Base-by-base conservation (phyloP, 306 rosid species). In the Oemleria cerasiformis region DNA sequence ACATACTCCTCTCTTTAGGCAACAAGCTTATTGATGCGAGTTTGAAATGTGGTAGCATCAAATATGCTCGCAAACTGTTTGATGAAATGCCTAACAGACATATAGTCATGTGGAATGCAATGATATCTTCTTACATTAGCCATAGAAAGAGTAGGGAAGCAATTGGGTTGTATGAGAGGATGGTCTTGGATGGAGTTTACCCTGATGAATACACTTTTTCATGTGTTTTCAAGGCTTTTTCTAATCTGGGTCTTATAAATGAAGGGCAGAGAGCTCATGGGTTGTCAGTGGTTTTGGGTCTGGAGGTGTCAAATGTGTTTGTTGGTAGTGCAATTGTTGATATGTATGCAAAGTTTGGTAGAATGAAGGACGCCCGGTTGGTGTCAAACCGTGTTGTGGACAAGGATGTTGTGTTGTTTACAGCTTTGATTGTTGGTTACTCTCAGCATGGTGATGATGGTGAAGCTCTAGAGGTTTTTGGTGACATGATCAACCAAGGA, bases 331-430 rank as follows among this genome's bases (percentile, higher is more conserved):
- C 88, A 15, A 66, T 85, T 70, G 87, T 85, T 73, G 87, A 85
- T 76, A 83, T 87, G 96, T 90, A 90, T 38, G 79, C 85, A 3
- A 90, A 90, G 82, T 78, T 85, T 67, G 86, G 80, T 71, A 83
- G 50, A 67, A 79, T 87, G 86, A 77, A 57, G 66, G 85, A 85
- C 63, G 90, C 88, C 49, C 76, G 39, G 74, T 79, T 71, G 57
- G 85, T 90, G 75, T 65, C 79, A 9, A 75, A 75, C 55, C 86
- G 92, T 50, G 92, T 75, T 82, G 78, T 55, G 67, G 78, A 82
- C 73, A 87, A 87, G 80, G 96, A 90, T 78, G 89, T 87, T 76
- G 90, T 89, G 67, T 71, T 86, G 85, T 82, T 77, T 68, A 90
- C 87, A 2, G 86, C 92, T 30, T 79, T 90, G 73, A 82, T 90